These are phyloP conservation scores for Aspergillus amoenus DNA, from an alignment of 2,329 filamentous ascomycete genomes.

Conservation along the genomic window DNA sequence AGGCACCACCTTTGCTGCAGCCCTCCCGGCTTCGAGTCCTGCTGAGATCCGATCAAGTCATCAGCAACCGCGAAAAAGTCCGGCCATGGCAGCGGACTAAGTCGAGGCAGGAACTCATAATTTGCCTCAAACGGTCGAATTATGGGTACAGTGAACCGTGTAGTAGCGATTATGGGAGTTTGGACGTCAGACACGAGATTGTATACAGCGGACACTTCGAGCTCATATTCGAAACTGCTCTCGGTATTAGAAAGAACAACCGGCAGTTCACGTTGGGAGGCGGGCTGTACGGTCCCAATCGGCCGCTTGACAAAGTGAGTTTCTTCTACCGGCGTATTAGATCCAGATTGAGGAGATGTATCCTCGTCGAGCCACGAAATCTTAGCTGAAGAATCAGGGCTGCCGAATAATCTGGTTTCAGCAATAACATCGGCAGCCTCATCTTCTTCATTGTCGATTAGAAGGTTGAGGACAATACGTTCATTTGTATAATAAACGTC, in stretches of 20 bases:
- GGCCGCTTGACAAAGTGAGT: conserved; percentile 33
- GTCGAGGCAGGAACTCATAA: conserved; percentile 78
- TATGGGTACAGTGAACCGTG: conserved; percentile 68
- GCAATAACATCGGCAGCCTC: conserved; percentile 71
- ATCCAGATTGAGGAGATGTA: conserved; percentile 15
- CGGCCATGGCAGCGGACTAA: conserved; percentile 80
- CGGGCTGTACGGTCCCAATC: conserved; percentile 37
- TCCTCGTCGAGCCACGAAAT: conserved; percentile 48
- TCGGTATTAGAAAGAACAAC: conserved; percentile 54
- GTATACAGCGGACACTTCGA: conserved; percentile 75
- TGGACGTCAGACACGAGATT: conserved; percentile 75
- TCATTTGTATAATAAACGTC: conserved; percentile 87
- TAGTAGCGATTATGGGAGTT: conserved; percentile 74
- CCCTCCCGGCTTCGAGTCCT: conserved; percentile 51
- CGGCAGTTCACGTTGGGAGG: conserved; percentile 30
- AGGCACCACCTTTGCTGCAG: conserved; percentile 81
- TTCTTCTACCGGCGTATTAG: conserved; percentile 29
- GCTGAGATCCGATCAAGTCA: conserved; percentile 29
- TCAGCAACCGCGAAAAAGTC: conserved; percentile 72
- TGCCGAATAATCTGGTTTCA: conserved; percentile 66
- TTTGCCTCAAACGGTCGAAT: conserved; percentile 87
- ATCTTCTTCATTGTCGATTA: conserved; percentile 79
- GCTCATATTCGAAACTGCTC: conserved; percentile 59
- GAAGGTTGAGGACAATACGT: conserved; percentile 64
- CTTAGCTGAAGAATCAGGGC: conserved; percentile 46